Conservation (phyloP, 2,329 filamentous ascomycete genomes). For the Hirsutella thompsonii region DNA sequence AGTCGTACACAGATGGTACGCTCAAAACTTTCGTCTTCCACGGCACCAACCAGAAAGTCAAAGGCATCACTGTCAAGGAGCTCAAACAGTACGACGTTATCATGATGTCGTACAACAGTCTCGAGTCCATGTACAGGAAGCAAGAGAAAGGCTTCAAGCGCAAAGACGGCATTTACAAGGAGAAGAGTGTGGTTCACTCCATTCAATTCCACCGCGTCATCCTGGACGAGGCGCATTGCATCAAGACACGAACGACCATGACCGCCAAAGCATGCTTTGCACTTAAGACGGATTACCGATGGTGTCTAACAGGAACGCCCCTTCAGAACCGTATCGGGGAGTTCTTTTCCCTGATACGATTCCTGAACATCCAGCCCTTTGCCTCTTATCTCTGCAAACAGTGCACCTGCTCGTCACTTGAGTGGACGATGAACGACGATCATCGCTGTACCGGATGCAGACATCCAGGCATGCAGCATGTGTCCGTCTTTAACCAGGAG, state of each 20-base stretch:
- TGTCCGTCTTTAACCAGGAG: conserved; percentile 78
- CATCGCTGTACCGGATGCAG: conserved; percentile 57
- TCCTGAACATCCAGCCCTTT: conserved; percentile 79
- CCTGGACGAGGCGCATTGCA: conserved; percentile 89
- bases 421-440: conserved; percentile 68
- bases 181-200: conserved; percentile 67
- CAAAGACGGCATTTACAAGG: conserved; percentile 68
- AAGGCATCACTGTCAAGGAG: conserved; percentile 60
- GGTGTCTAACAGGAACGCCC: conserved; percentile 91
- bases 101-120: conserved; percentile 88
- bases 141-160: conserved; percentile 83
- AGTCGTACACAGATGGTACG: conserved; percentile 71
- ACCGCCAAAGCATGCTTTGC: conserved; percentile 94
- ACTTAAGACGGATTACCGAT: conserved; percentile 76
- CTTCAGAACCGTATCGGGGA: conserved; percentile 96
- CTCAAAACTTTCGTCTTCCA: conserved; percentile 88
- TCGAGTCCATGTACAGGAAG: conserved; percentile 87
- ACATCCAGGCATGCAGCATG: conserved; percentile 28
- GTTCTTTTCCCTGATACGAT: conserved; percentile 88
- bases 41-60: conserved; percentile 71
- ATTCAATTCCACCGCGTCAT: conserved; percentile 85
- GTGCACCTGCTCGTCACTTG: conserved; percentile 67
- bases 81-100: conserved; percentile 81
- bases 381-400: conserved; percentile 88
- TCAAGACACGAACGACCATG: conserved; percentile 80